Evolutionary conservation across 2,329 filamentous ascomycete species (phyloP).

Genomic region (Cercospora sp.): DNA sequence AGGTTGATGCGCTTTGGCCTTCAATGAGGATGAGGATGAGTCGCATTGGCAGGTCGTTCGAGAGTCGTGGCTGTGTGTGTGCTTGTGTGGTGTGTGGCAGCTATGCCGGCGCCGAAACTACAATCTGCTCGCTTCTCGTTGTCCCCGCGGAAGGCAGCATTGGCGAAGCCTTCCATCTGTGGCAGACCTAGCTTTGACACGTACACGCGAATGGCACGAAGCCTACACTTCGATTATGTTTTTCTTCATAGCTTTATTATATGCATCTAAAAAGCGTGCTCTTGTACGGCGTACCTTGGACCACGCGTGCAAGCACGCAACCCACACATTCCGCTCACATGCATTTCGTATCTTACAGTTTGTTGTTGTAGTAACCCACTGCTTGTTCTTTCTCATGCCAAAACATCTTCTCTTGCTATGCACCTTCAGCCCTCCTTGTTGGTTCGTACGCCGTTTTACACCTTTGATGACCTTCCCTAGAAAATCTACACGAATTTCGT

Average conservation of each 20-base stretch:
- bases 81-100: background rate
- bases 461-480: conserved; percentile 1
- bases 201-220: background rate
- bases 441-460: conserved; percentile 9
- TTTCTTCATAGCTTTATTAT: conserved; percentile 7
- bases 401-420: conserved; percentile 10
- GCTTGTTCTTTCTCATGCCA: conserved; percentile 10
- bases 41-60: background rate
- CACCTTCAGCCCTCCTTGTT: background rate
- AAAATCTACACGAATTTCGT: conserved; percentile 16
- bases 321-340: conserved; percentile 6
- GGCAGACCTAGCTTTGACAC: background rate
- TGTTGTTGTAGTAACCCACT: background rate
- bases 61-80: background rate
- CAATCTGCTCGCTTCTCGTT: background rate
- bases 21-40: background rate
- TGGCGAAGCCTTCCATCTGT: too few relatives aligned
- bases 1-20: background rate
- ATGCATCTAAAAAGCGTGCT: conserved; percentile 12
- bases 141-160: too few relatives aligned
- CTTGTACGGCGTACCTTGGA: conserved; percentile 6
- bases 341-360: conserved; percentile 15
- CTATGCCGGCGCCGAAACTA: background rate
- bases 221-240: background rate
- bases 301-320: background rate